Evolutionary conservation across 805 yeast genomes (phyloP), one percentile per base, ranked within the genome.

Genomic region (Hanseniaspora hatyaiensis): DNA sequence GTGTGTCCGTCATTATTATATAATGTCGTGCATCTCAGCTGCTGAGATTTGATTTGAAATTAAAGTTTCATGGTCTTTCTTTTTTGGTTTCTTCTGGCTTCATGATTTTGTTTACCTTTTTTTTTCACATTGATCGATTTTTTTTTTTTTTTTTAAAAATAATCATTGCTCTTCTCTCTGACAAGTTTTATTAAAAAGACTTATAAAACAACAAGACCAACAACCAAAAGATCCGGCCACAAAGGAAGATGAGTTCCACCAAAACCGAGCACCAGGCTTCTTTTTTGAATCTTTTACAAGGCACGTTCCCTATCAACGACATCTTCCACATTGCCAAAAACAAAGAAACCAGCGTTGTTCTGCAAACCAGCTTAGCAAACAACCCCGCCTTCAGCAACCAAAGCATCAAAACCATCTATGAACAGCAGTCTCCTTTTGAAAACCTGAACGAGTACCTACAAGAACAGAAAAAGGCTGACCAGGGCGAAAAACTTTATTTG

Each of bases 381-480:
- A 40, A 42, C 20, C 46, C 34, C 16, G 29, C 48, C 28, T 28
- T 44, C 8, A 52, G 40, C n/a, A 40, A 31, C n/a, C 33, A n/a
- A 6, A 40, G 51, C 23, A 55, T 59, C 1, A 40, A 54, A 6
- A 58, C 54, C 36, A 49, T 63, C 24, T 49, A 60, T 42, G 55
- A 53, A 40, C 50, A 54, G 29, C 52, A 57, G n/a, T 65, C 63
- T 50, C 67, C 67, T 3, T 61, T 63, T 39, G 49, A 45, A 31
- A 40, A 37, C 13, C 24, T 45, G 15, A 31, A 37, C 24, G 49
- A 45, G 19, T 45, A 23, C 20, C 13, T 45, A 13, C 11, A 4
- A 28, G 33, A 41, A 6, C 40, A 48, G 36, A 34, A 38, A 15
- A 15, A 26, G 5, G 6, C 4, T 4, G 30, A 34, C 9, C 9